Evolutionary conservation across 371 early-diverging fungal genomes (phyloP), one percentile per base, ranked within the genome.

Genomic region (Mortierella sp.): DNA sequence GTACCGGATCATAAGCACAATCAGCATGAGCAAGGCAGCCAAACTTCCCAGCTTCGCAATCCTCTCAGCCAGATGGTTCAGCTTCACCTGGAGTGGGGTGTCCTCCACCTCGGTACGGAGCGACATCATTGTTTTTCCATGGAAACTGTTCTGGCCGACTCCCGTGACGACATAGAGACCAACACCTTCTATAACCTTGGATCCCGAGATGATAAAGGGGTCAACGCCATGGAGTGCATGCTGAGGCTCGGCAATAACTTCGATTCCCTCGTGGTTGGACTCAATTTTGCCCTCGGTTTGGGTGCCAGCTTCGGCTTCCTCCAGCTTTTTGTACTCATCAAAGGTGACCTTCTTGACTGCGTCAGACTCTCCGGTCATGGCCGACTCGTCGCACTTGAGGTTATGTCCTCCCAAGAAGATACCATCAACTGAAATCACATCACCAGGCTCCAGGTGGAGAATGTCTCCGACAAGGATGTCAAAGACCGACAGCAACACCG

Each of bases 341-440:
- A 79, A 79, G 44, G 83, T 80, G 11, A 88, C 76, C 65, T 90
- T 96, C 81, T 93, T 93, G 88, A 98, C 93, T 0, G 96, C 93
- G 75, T 98, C 96, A 5, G 96, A 93, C 90, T 98, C 99, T 84
- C 99, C 99, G 0, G 98, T 98, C 49, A 96, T 95, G 63, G 97
- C 95, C n/a, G 96, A 95, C 82, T 99, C 98, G 87, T 99, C 99
- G 87, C 96, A 96, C 11, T 92, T 91, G 71, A 99, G 83, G 83
- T 97, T 96, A 79, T 96, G 95, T 27, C 97, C 98, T 44, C 89
- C 84, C 18, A 97, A 81, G 72, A 91, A 93, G 74, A 99, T 88
- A 76, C 97, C 97, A 86, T 99, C 99, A 14, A 93, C 98, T 2
- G 96, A 91, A 72, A 98, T 91, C 46, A 99, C 94, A 81, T 99